These are phyloP conservation scores for Protomyces lactucae-debilis DNA, from an alignment of 1,139 yeast species.

Conservation along the genomic window DNA sequence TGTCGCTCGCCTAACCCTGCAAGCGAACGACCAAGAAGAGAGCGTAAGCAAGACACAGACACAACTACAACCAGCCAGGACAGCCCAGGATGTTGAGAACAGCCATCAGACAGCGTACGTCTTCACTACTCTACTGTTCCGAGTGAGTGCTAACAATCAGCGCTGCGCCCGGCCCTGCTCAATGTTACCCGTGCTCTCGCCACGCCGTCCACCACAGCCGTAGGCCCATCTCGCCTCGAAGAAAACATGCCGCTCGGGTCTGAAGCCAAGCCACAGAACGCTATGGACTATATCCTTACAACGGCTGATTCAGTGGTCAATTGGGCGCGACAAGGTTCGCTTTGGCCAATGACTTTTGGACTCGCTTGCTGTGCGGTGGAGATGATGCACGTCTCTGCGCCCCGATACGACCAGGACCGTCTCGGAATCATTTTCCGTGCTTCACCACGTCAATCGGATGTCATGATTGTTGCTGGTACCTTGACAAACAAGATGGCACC, in stretches of 20 bases:
- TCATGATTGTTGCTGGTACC: conserved; percentile 91
- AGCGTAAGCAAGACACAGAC: too few relatives aligned
- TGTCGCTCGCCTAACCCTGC: neutral
- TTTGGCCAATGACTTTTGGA: conserved; percentile 89
- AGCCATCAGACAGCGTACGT: neutral
- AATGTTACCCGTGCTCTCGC: conserved; percentile 22
- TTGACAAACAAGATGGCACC: conserved; percentile 81
- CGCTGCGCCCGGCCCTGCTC: conserved; percentile 12
- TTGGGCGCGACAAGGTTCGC: conserved; percentile 90
- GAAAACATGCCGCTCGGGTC: conserved; percentile 46
- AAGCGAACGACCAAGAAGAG: neutral
- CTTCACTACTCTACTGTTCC: neutral
- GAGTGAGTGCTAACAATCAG: neutral
- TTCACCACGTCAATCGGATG: conserved; percentile 89
- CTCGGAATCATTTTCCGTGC: conserved; percentile 92
- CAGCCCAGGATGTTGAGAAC: neutral
- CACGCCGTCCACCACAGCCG: conserved; percentile 20
- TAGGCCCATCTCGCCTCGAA: conserved; percentile 16
- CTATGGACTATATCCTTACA: conserved; percentile 79
- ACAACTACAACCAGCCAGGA: neutral
- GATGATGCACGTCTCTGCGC: conserved; percentile 93
- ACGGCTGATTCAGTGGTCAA: conserved; percentile 76
- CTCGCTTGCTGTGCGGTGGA: conserved; percentile 55
- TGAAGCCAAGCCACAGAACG: conserved; percentile 50
- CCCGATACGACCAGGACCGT: conserved; percentile 90